Evolutionary conservation across 306 rosid genomes (phyloP).

Genomic region (Medicago lupulina): DNA sequence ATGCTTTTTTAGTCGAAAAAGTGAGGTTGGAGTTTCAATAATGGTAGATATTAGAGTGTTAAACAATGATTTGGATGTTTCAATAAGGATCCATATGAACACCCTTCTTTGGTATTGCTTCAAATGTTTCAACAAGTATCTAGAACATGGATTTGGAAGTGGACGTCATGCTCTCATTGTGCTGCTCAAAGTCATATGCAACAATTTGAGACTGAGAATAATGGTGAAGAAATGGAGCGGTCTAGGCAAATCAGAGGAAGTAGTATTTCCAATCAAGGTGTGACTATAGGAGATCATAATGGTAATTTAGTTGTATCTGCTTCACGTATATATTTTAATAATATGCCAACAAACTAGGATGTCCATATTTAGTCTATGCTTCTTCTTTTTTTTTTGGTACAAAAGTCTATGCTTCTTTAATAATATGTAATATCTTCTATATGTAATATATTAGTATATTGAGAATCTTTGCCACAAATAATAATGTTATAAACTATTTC

Average conservation of each 20-base stretch:
- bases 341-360: no score
- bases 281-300: not conserved
- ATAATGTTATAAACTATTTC: no score
- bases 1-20: not conserved
- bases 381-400: no score
- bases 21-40: slow-evolving; percentile 1
- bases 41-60: not conserved
- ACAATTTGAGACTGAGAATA: not conserved
- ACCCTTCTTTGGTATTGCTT: not conserved
- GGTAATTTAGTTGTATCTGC: not conserved
- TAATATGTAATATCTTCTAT: no score
- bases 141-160: not conserved
- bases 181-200: not conserved
- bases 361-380: no score
- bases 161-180: not conserved
- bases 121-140: not conserved
- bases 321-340: no score
- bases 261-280: not conserved
- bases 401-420: no score
- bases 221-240: not conserved
- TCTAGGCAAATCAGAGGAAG: not conserved
- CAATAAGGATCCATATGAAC: not conserved
- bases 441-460: no score
- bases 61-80: not conserved
- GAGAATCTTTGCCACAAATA: no score